phyloP scores from a whole-genome alignment of 352 stramenopile genomes.

The Nothophytophthora sp. region DNA sequence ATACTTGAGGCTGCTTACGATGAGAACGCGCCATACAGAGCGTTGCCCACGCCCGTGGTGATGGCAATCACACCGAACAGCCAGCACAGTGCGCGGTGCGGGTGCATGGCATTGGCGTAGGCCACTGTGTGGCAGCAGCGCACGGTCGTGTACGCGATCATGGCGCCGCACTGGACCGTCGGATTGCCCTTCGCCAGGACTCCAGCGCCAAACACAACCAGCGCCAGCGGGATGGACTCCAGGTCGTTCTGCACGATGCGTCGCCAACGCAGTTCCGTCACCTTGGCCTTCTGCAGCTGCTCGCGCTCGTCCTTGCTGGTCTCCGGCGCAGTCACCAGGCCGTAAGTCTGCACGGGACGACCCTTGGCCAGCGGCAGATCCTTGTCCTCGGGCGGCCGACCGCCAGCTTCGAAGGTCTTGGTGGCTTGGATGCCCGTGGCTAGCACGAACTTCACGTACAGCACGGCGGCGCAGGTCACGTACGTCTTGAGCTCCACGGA shows the following conservation, averaged over 20 bases:
- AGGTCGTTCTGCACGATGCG: conserved; percentile 61
- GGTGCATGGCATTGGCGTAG: conserved; percentile 48
- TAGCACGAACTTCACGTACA: conserved; percentile 76
- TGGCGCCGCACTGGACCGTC: conserved; percentile 33
- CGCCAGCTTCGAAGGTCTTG: conserved; percentile 58
- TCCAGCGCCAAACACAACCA: conserved; percentile 45
- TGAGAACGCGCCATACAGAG: conserved; percentile 12
- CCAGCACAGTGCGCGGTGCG: conserved; percentile 38
- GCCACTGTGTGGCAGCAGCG: conserved; percentile 47
- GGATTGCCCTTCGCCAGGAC: conserved; percentile 37
- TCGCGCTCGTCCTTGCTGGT: conserved; percentile 29
- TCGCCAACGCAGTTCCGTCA: conserved; percentile 43
- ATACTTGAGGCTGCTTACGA: conserved; percentile 16
- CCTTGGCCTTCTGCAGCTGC: conserved; percentile 32
- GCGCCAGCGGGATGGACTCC: conserved; percentile 54
- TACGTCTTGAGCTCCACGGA: conserved; percentile 42
- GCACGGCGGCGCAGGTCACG: conserved; percentile 52
- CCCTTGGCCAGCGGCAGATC: conserved; percentile 36
- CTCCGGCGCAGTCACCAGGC: conserved; percentile 21
- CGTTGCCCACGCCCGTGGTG: conserved; percentile 34
- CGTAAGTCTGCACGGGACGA: conserved; percentile 22
- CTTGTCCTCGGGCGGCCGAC: conserved; percentile 52
- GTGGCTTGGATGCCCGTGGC: conserved; percentile 40
- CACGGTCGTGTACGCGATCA: conserved; percentile 41
- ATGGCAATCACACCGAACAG: conserved; percentile 28